A percentile compares a stretch with the other conserved stretches of the same genome.
Evolutionary conservation across 148 eudicot genomes (phyloP).

Genomic region (Pouteria glomerata): DNA sequence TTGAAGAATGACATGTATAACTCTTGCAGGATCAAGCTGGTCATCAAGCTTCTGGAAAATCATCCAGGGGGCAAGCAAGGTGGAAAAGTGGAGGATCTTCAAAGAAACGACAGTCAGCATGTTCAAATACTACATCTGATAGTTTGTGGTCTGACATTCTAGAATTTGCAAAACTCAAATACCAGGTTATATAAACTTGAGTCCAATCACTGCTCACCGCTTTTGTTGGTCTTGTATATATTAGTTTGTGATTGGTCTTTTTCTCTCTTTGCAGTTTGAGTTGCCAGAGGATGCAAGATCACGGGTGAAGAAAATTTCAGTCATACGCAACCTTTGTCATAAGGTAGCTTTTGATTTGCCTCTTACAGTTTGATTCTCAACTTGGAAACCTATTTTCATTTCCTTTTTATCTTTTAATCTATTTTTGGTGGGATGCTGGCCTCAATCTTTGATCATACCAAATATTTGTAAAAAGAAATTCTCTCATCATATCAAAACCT

Average conservation of each 20-base stretch:
- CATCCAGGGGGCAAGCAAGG: constrained; percentile 48
- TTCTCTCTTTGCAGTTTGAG: constrained; percentile 55
- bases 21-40: constrained; percentile 46
- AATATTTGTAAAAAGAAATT: not conserved
- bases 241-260: not conserved
- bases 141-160: constrained; percentile 79
- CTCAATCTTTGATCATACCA: not conserved
- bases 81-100: constrained; percentile 40
- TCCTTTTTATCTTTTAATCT: not conserved
- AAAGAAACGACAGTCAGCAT: constrained; percentile 36
- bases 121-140: constrained; percentile 47
- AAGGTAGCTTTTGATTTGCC: constrained; percentile 46
- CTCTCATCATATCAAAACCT: too few species aligned
- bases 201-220: not conserved
- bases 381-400: not conserved
- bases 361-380: not conserved
- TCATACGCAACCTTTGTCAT: constrained; percentile 84
- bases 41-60: constrained; percentile 41
- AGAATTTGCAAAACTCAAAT: constrained; percentile 81
- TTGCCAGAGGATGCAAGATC: constrained; percentile 71
- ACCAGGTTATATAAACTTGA: constrained; percentile 53
- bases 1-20: not conserved
- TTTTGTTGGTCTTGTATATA: constrained; percentile 4
- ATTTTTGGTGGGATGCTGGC: not conserved
- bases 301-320: constrained; percentile 78